phyloP scores from a whole-genome alignment of 75 land plant genomes.

The Cryptomeria japonica region DNA sequence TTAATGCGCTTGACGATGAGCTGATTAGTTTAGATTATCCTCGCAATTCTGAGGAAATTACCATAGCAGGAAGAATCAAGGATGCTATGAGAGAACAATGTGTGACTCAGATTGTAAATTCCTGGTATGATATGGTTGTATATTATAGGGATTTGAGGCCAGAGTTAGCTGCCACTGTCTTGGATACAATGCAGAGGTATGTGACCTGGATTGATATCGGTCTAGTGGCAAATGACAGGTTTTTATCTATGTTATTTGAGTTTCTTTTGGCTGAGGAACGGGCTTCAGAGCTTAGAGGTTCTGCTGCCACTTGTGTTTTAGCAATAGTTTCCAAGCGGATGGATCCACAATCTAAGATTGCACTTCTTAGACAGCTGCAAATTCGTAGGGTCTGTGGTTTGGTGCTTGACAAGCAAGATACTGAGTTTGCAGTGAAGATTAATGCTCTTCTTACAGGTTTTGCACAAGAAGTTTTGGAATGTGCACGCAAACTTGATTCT shows the following conservation, averaged over 20 bases:
- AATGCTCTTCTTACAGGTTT: conserved; percentile 72
- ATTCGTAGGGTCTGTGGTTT: conserved; percentile 60
- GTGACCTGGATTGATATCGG: conserved; percentile 94
- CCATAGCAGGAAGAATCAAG: conserved; percentile 68
- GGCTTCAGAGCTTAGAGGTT: conserved; percentile 56
- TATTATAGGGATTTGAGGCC: conserved; percentile 68
- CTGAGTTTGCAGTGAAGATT: conserved; percentile 61
- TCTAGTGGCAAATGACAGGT: conserved; percentile 83
- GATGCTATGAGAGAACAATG: conserved; percentile 97
- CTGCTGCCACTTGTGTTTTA: conserved; percentile 78
- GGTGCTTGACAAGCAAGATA: conserved; percentile 53
- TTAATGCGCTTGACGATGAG: conserved; percentile 86
- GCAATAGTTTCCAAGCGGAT: conserved; percentile 89
- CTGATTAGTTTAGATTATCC: conserved; percentile 86
- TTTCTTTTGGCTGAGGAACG: conserved; percentile 49
- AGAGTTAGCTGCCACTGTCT: conserved; percentile 54
- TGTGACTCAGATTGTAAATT: conserved; percentile 77
- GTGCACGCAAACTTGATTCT: conserved; percentile 62
- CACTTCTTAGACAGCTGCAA: conserved; percentile 66
- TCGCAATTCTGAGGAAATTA: conserved; percentile 49
- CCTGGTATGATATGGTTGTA: conserved; percentile 76
- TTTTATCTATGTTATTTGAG: conserved; percentile 80
- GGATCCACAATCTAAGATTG: conserved; percentile 76
- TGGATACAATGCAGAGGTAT: conserved; percentile 79
- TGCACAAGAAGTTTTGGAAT: conserved; percentile 84